Conservation (phyloP, 192 early-diverging fungal species). For the Lobosporangium transversale region DNA sequence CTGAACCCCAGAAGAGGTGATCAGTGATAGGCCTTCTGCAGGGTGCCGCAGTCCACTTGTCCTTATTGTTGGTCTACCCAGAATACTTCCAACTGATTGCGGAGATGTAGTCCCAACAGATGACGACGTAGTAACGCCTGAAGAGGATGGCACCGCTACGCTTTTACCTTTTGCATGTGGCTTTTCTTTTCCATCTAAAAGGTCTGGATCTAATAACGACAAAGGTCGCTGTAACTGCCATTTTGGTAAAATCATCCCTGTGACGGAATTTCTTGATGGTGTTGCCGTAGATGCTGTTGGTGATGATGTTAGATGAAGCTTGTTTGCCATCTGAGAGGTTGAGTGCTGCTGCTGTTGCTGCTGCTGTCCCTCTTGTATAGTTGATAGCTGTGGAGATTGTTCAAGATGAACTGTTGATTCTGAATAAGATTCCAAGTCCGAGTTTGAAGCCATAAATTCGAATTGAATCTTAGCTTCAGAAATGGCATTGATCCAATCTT, state of each 20-base stretch:
- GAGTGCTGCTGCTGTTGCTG: neutral
- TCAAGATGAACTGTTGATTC: conserved; percentile 33
- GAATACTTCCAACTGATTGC: neutral
- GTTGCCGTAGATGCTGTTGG: neutral
- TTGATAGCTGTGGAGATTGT: neutral
- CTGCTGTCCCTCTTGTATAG: conserved; percentile 5
- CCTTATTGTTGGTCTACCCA: neutral
- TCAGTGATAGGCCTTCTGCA: conserved; percentile 13
- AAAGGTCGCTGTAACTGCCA: conserved; percentile 5
- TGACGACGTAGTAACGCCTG: neutral
- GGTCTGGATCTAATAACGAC: conserved; percentile 21
- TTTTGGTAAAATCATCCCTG: conserved; percentile 14
- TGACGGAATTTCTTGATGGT: neutral
- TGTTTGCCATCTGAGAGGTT: neutral
- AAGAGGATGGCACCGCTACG: neutral
- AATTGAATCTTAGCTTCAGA: conserved; percentile 47
- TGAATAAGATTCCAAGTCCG: conserved; percentile 36
- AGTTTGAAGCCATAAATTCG: conserved; percentile 37
- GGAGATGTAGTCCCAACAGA: neutral
- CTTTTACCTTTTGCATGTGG: neutral
- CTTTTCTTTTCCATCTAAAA: conserved; percentile 10
- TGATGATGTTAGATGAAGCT: neutral
- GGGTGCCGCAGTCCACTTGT: neutral
- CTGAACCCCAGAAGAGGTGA: too few relatives aligned
- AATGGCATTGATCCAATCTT: conserved; percentile 69